Conservation (phyloP, 345 rosid species). For the Isatis tinctoria region DNA sequence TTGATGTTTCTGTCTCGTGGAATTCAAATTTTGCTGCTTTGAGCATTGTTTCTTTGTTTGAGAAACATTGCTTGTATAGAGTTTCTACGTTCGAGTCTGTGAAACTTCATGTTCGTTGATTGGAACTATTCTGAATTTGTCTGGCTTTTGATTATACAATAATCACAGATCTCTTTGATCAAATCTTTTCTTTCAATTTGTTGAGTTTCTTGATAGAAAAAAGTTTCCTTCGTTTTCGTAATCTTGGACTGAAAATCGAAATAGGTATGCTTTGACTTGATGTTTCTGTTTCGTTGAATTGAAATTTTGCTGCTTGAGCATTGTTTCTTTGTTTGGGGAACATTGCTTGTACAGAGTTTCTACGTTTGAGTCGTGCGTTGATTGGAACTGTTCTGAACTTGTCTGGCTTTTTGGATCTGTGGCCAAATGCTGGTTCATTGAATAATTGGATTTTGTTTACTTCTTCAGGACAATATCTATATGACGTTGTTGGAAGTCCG, state of each 20-base stretch:
- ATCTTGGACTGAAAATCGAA: neutral
- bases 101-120: neutral
- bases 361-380: neutral
- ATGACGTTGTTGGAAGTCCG: conserved; percentile 95
- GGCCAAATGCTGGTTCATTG: neutral
- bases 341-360: neutral
- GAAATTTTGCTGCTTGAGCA: neutral
- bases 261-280: neutral
- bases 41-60: neutral
- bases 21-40: neutral
- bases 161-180: too few relatives aligned
- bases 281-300: neutral
- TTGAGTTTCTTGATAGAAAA: too few relatives aligned
- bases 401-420: neutral
- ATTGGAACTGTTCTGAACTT: neutral
- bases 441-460: neutral
- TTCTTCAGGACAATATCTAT: conserved; percentile 64
- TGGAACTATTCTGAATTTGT: neutral
- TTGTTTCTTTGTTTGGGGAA: neutral
- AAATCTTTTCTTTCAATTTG: too few relatives aligned
- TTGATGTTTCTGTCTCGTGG: neutral
- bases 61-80: neutral
- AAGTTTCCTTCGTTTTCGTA: too few relatives aligned
- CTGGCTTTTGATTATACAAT: too few relatives aligned
- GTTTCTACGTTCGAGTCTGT: neutral